phyloP scores from a whole-genome alignment of 208 protist genomes.

The Acanthamoeba polyphaga region DNA sequence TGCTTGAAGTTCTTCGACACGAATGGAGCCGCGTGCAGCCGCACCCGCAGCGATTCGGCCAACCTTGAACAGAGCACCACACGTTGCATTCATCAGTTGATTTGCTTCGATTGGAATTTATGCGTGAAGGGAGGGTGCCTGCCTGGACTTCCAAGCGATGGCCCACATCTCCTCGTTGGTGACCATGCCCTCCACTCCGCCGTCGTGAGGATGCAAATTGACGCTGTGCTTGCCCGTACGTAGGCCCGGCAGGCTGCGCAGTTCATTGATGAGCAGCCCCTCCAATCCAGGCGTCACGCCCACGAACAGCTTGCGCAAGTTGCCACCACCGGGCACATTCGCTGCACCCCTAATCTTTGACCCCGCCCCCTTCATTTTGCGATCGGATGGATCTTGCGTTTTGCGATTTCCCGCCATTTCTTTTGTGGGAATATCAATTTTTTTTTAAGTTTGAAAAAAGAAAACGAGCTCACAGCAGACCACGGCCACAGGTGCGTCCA shows the following conservation, averaged over 20 bases:
- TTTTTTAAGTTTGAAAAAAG: not conserved
- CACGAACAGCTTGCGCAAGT: constrained; percentile 36
- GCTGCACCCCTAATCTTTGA: not conserved
- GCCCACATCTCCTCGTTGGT: constrained; percentile 31
- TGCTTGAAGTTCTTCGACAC: constrained; percentile 63
- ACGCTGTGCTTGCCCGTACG: constrained; percentile 25
- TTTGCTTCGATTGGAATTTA: not conserved
- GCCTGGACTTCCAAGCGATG: constrained; percentile 56
- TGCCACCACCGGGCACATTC: not conserved
- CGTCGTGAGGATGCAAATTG: constrained; percentile 54
- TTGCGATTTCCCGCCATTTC: too few species aligned
- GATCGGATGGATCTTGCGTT: too few species aligned
- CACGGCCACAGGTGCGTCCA: too few species aligned
- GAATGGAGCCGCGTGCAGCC: constrained; percentile 41
- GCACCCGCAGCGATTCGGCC: constrained; percentile 52
- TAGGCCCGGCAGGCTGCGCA: not conserved
- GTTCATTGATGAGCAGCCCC: not conserved
- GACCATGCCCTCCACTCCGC: constrained; percentile 66
- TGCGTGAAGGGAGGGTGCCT: not conserved
- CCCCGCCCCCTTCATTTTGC: not conserved
- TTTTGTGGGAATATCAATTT: too few species aligned
- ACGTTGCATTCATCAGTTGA: not conserved
- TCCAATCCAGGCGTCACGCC: constrained; percentile 52
- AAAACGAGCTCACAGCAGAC: too few species aligned
- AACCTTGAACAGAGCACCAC: not conserved